phyloP scores from a whole-genome alignment of 192 early-diverging fungal species.

The Funneliformis mosseae region DNA sequence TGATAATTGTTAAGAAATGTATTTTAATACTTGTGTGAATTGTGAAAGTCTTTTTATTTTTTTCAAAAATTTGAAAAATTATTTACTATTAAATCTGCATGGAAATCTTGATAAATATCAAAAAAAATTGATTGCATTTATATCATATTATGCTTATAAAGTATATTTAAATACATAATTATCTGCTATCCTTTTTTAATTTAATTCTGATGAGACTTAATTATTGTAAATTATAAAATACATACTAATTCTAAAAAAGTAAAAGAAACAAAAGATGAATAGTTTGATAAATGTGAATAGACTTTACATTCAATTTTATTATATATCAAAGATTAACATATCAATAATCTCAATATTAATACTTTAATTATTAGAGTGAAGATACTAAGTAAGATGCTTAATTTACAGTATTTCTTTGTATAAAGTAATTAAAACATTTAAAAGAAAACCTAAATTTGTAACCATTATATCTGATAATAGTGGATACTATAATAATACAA shows the following conservation, averaged over 20 bases:
- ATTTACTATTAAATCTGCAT: neutral
- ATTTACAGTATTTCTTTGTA: neutral
- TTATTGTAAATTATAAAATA: conserved; percentile 3
- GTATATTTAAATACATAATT: neutral
- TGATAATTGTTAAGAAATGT: too few relatives aligned
- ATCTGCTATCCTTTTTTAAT: neutral
- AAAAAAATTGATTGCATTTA: neutral
- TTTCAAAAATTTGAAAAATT: neutral
- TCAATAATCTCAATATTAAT: neutral
- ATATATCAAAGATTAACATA: neutral
- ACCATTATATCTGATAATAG: neutral
- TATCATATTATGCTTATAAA: neutral
- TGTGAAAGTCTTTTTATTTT: neutral
- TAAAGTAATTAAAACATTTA: neutral
- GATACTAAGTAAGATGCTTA: neutral
- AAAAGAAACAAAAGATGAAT: neutral
- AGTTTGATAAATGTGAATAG: neutral
- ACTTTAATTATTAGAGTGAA: neutral
- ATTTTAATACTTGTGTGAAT: too few relatives aligned
- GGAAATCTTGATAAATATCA: neutral
- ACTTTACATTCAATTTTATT: neutral
- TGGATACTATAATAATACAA: neutral
- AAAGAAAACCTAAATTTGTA: neutral
- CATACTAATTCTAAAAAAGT: neutral
- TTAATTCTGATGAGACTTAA: neutral